These are phyloP conservation scores for Annulohypoxylon bovei DNA, from an alignment of 495 filamentous ascomycete genomes.

Conservation along the genomic window DNA sequence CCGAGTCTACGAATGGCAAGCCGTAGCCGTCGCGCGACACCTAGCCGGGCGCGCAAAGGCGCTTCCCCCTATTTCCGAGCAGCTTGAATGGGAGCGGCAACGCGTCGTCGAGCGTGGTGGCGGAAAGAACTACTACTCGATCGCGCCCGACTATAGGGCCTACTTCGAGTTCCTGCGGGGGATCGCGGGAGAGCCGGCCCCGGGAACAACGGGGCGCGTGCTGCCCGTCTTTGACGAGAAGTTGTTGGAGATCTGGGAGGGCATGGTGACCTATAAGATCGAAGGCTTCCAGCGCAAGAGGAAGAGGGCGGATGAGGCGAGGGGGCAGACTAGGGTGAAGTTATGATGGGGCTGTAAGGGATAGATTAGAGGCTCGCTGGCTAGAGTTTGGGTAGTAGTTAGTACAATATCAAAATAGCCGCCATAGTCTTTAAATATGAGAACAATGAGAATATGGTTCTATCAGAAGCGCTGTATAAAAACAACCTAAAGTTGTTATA, in stretches of 20 bases:
- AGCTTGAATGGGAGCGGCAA: conserved; percentile 54
- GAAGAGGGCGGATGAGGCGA: conserved; percentile 44
- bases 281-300: conserved; percentile 43
- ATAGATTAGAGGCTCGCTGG: not conserved
- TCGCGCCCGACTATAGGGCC: conserved; percentile 45
- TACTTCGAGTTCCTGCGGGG: conserved; percentile 48
- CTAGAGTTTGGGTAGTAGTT: not conserved
- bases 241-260: conserved; percentile 52
- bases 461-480: not conserved
- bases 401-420: not conserved
- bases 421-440: not conserved
- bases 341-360: conserved; percentile 28
- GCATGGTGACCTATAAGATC: conserved; percentile 46
- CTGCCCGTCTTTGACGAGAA: conserved; percentile 53
- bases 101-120: conserved; percentile 44
- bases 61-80: conserved; percentile 46
- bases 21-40: conserved; percentile 64
- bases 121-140: conserved; percentile 51
- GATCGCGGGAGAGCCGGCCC: conserved; percentile 47
- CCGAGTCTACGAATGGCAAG: conserved; percentile 70
- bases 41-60: conserved; percentile 58
- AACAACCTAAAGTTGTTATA: not conserved
- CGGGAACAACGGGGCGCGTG: conserved; percentile 48
- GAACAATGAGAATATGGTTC: not conserved
- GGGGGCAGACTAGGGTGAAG: conserved; percentile 36